Base-by-base conservation (phyloP, 2,329 filamentous ascomycete species). In the Falciphora oryzae region DNA sequence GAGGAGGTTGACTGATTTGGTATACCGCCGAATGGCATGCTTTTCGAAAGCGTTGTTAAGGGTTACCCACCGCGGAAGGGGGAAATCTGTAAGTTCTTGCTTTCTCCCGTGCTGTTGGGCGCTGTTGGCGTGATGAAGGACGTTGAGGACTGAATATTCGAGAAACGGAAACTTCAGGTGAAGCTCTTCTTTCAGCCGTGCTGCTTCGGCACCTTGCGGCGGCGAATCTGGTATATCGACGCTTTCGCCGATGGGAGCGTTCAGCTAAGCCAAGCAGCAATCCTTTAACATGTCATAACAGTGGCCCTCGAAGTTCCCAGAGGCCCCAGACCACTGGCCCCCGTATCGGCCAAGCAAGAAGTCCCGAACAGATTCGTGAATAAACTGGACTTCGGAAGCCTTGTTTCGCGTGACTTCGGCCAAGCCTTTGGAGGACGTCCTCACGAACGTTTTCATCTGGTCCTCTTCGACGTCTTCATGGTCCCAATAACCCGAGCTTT, bases 331-430 rank as follows among this genome's bases (percentile, higher is more conserved):
- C 72, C 73, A 75, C 0, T 79, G n/a, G 0, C 71, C 63, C 0
- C 78, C 77, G 0, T 69, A 65, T 1, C 76, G 74, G 10, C 75
- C 75, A 3, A 81, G 28, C 0, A 84, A 71, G 59, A 80, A 83
- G 13, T 83, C 81, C 0, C 75, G 70, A 0, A 84, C 80, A 0
- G 81, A 82, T 67, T 83, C 79, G 56, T 84, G 81, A 6, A 84
- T 83, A 69, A 84, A 85, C 65, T 85, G 83, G 0, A 84, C 78
- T 0, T 67, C 78, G 0, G 69, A 67, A 22, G 25, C 44, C 16
- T 72, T 68, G 0, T 71, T 68, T 18, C 70, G 75, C 0, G 76
- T 78, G 1, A 78, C 66, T 64, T 84, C 81, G 0, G 77, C 78
- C 11, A 85, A 73, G 0, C 84, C 83, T 67, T 85, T 85, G 0